Evolutionary conservation across 2,329 filamentous ascomycete genomes (phyloP).

Genomic region (Hypoxylon sp.): DNA sequence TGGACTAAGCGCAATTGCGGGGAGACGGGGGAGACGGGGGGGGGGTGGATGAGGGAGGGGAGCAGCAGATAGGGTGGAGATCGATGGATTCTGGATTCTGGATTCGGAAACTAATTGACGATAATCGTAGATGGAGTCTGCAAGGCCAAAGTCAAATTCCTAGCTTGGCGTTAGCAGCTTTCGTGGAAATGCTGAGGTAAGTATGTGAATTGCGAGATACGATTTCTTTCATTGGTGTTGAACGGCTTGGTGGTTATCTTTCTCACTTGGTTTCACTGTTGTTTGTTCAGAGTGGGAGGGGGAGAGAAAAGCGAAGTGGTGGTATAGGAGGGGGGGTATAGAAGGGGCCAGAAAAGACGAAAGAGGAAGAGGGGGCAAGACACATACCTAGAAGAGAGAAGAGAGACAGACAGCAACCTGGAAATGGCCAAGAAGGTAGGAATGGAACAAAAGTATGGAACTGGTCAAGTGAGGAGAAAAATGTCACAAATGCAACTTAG

Average conservation of each 20-base stretch:
- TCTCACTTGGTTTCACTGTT: slow-evolving; percentile 18
- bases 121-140: slow-evolving; percentile 20
- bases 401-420: not conserved
- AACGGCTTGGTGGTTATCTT: slow-evolving; percentile 5
- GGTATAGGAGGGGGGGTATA: slow-evolving; percentile 6
- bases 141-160: slow-evolving; percentile 22
- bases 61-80: slow-evolving; percentile 14
- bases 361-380: slow-evolving; percentile 16
- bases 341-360: slow-evolving; percentile 15
- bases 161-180: slow-evolving; percentile 26
- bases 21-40: slow-evolving; percentile 23
- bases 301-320: not conserved
- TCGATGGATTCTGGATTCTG: slow-evolving; percentile 11
- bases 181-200: slow-evolving; percentile 13
- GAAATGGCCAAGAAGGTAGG: slow-evolving; percentile 9
- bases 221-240: slow-evolving; percentile 18
- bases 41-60: not conserved
- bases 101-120: slow-evolving; percentile 26
- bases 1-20: slow-evolving; percentile 43
- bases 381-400: slow-evolving; percentile 28
- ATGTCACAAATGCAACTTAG: slow-evolving; percentile 21
- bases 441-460: slow-evolving; percentile 28
- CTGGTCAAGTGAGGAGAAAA: slow-evolving; percentile 35
- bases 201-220: slow-evolving; percentile 9
- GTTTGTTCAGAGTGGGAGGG: slow-evolving; percentile 22